A percentile compares a stretch with the other conserved stretches of the same genome.
These are phyloP conservation scores for Yamadazyma diospyri DNA, from an alignment of 1,139 yeast genomes.

Conservation along the genomic window DNA sequence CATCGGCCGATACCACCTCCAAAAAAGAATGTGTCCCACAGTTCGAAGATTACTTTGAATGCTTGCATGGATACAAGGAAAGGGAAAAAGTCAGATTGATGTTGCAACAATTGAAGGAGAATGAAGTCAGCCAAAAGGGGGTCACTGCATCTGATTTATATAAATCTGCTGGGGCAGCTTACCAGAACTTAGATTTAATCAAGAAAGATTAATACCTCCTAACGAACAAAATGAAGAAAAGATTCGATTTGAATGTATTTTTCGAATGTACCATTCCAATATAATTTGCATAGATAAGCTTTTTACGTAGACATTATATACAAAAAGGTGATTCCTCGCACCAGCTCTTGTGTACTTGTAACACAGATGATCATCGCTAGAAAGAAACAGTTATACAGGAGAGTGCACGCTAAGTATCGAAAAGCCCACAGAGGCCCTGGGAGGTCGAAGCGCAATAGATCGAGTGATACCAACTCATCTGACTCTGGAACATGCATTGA, in stretches of 20 bases:
- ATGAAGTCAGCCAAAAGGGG: constrained; percentile 38
- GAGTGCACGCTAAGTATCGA: too few species aligned
- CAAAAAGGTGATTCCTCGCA: not conserved
- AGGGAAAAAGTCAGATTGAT: constrained; percentile 45
- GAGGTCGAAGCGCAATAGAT: too few species aligned
- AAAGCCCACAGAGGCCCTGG: too few species aligned
- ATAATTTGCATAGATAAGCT: constrained; percentile 5
- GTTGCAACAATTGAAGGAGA: constrained; percentile 47
- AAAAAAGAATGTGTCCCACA: constrained; percentile 44
- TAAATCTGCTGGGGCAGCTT: constrained; percentile 41
- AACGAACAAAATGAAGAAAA: not conserved
- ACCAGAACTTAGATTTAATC: constrained; percentile 46
- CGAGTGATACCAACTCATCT: too few species aligned
- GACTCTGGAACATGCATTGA: too few species aligned
- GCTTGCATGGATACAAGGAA: constrained; percentile 48
- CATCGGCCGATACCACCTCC: constrained; percentile 43
- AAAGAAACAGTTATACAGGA: constrained; percentile 1
- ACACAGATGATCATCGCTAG: not conserved
- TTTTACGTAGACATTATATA: constrained; percentile 6
- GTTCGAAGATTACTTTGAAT: constrained; percentile 47
- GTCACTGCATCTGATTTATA: constrained; percentile 44
- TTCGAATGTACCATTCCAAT: not conserved
- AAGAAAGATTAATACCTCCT: constrained; percentile 17
- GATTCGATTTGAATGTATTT: constrained; percentile 3
- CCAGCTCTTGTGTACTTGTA: not conserved